A percentile compares a stretch with the other conserved stretches of the same genome.
These are phyloP conservation scores for Hymenoscyphus infarciens DNA, from an alignment of 2,329 filamentous ascomycete species.

Conservation along the genomic window DNA sequence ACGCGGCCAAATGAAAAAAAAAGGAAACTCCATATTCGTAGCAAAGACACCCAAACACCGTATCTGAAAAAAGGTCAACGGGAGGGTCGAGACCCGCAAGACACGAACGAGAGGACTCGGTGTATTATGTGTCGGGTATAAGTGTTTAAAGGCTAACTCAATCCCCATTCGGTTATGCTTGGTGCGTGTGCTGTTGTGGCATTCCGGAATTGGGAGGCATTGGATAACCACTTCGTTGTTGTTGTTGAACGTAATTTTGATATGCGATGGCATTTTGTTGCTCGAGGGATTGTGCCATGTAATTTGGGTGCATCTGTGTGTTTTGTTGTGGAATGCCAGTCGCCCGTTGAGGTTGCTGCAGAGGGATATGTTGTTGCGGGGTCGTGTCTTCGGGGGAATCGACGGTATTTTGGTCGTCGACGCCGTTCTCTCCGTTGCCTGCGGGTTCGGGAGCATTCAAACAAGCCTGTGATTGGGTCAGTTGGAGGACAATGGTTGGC, in stretches of 20 bases:
- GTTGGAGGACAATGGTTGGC: background rate
- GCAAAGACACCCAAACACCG: conserved; percentile 34
- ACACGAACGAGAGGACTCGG: conserved; percentile 28
- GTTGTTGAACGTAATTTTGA: conserved; percentile 74
- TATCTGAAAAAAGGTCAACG: conserved; percentile 20
- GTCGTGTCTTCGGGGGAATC: conserved; percentile 89
- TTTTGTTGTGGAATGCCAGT: conserved; percentile 59
- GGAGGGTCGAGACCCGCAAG: conserved; percentile 31
- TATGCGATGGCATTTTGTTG: conserved; percentile 77
- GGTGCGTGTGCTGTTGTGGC: conserved; percentile 78
- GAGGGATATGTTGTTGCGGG: conserved; percentile 69
- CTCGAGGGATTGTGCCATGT: conserved; percentile 57
- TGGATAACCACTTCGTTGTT: conserved; percentile 68
- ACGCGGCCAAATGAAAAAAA: conserved; percentile 17
- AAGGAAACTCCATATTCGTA: conserved; percentile 22
- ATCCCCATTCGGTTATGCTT: conserved; percentile 52
- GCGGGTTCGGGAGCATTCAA: conserved; percentile 92
- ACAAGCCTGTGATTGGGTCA: conserved; percentile 66
- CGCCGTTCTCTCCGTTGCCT: conserved; percentile 75
- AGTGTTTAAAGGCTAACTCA: conserved; percentile 39
- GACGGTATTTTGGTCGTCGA: conserved; percentile 70
- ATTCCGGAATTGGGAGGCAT: conserved; percentile 77
- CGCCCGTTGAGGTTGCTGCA: conserved; percentile 48
- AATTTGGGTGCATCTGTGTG: conserved; percentile 60
- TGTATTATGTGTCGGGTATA: conserved; percentile 58